Percentiles rank a stretch among this genome's conserved stretches.
These are phyloP conservation scores for Rhynchosporium secalis DNA, from an alignment of 2,329 filamentous ascomycete species.

Conservation along the genomic window DNA sequence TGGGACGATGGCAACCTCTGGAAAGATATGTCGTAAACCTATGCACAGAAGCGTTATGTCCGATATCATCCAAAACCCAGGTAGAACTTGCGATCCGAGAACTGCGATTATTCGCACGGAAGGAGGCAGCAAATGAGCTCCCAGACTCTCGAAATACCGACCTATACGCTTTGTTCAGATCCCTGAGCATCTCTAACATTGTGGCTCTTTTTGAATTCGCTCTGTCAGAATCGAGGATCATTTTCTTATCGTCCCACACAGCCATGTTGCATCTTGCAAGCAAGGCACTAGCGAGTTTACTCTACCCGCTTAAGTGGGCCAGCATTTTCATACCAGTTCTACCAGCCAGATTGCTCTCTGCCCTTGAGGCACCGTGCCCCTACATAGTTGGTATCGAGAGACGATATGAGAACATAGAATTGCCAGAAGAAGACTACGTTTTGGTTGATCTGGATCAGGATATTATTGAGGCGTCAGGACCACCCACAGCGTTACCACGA, in stretches of 20 bases:
- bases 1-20: constrained; percentile 93
- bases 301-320: constrained; percentile 91
- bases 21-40: constrained; percentile 97
- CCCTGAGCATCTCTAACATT: constrained; percentile 87
- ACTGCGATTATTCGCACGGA: constrained; percentile 85
- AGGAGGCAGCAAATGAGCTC: constrained; percentile 89
- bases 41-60: constrained; percentile 91
- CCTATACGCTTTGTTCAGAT: constrained; percentile 88
- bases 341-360: constrained; percentile 82
- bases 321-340: constrained; percentile 93
- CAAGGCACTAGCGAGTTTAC: constrained; percentile 77
- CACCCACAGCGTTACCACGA: constrained; percentile 77
- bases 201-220: constrained; percentile 91
- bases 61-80: constrained; percentile 90
- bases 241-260: constrained; percentile 92
- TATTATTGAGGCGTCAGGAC: constrained; percentile 78
- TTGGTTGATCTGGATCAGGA: constrained; percentile 92
- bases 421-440: constrained; percentile 95
- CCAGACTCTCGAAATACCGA: constrained; percentile 90
- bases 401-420: constrained; percentile 79
- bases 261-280: constrained; percentile 94
- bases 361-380: constrained; percentile 90
- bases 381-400: constrained; percentile 97
- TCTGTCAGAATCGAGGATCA: constrained; percentile 90
- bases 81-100: constrained; percentile 90